phyloP scores from a whole-genome alignment of 225 moss, liverwort and hornwort species.

The Neckera pumila region DNA sequence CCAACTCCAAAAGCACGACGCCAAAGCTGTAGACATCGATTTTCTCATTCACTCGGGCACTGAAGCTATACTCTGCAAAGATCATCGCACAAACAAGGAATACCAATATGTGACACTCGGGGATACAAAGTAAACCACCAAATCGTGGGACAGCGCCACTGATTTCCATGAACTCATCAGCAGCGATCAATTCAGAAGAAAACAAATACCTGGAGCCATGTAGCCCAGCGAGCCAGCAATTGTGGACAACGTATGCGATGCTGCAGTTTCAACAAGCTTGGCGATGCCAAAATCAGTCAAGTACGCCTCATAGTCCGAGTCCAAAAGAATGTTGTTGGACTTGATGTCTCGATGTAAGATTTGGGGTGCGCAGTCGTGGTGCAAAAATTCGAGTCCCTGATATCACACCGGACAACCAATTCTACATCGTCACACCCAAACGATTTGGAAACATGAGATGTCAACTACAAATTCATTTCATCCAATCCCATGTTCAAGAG shows the following conservation, averaged over 20 bases:
- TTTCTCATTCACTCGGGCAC: slow-evolving; percentile 1
- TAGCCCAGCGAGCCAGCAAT: neutral
- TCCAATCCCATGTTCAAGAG: neutral
- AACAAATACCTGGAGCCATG: neutral
- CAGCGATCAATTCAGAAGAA: neutral
- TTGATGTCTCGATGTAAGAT: neutral
- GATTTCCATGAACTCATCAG: neutral
- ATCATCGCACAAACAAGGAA: neutral
- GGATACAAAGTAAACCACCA: neutral
- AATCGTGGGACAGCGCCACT: too few relatives aligned
- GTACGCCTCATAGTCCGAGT: neutral
- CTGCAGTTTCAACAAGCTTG: neutral
- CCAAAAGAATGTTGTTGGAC: neutral
- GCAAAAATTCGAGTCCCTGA: neutral
- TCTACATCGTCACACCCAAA: too few relatives aligned
- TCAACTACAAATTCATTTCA: neutral
- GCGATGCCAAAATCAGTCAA: neutral
- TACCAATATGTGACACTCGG: neutral
- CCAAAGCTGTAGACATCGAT: slow-evolving; percentile 13
- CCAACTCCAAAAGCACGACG: slow-evolving; percentile 16
- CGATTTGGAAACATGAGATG: neutral
- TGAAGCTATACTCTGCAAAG: slow-evolving; percentile 1
- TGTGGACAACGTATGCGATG: neutral
- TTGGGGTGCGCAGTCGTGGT: neutral
- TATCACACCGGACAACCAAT: too few relatives aligned